Conservation (phyloP, 306 rosid species). For the Malus orientalis region DNA sequence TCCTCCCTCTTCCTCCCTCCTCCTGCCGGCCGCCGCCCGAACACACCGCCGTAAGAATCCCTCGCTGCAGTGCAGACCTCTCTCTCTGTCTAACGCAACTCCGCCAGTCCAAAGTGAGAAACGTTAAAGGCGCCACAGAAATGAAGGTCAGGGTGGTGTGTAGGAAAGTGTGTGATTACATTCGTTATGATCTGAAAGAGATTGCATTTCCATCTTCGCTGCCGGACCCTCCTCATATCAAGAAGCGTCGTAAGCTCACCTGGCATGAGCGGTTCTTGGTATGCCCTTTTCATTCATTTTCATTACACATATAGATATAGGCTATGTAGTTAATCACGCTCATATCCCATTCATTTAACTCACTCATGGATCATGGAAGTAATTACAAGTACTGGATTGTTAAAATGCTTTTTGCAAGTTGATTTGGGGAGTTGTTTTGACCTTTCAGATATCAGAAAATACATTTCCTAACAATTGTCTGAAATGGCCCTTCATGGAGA, state of each 20-base stretch:
- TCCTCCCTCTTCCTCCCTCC: too few relatives aligned
- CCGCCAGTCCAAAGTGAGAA: background rate
- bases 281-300: background rate
- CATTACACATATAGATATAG: background rate
- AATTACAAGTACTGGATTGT: background rate
- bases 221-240: conserved; percentile 73
- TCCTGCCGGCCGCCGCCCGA: background rate
- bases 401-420: background rate
- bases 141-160: conserved; percentile 72
- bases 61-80: background rate
- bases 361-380: background rate
- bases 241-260: conserved; percentile 66
- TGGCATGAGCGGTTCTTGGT: conserved; percentile 60
- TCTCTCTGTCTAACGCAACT: background rate
- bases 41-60: background rate
- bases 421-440: background rate
- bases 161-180: conserved; percentile 53
- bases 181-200: conserved; percentile 80
- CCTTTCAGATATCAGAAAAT: background rate
- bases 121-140: background rate
- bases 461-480: background rate
- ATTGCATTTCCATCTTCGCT: conserved; percentile 84
- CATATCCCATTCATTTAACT: background rate
- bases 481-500: background rate
- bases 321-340: background rate